Evolutionary conservation across 1,284 basidiomycete genomes (phyloP), one percentile per base, ranked within the genome.

Genomic region (Pterulicium gracile): DNA sequence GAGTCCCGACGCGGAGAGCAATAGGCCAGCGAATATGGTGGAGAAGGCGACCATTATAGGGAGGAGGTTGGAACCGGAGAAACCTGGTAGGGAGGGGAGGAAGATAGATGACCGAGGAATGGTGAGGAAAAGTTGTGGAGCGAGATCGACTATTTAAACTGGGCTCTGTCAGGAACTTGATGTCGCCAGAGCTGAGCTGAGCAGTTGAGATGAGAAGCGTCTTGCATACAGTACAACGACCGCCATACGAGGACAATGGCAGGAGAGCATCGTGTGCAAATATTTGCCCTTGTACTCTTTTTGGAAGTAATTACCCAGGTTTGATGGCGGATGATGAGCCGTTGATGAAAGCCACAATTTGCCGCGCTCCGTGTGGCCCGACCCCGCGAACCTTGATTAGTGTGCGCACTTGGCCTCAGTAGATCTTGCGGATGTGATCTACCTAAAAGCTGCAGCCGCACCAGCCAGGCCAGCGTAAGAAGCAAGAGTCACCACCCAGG

Each of bases 1-100:
- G 40, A 55, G 49, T 24, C 58, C 55, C 45, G 55, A 54, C 34
- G 64, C 55, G 45, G 57, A 52, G 50, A 70, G 55, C 39, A 65
- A 54, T 39, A 69, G 53, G 49, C 61, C 55, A 42, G 56, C 57
- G 49, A 68, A 52, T 47, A 68, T 52, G 54, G 56, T 57, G 57
- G 54, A 52, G 48, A 69, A 54, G 53, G 56, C 56, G 53, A 70
- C 53, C 70, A 74, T 72, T 49, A 24, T 48, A 46, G 46, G 49
- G 34, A 44, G 49, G 24, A 40, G 55, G 34, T 43, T 51, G 51
- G 47, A 48, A 43, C n/a, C 4, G 5, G 5, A 39, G 4, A 15
- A 18, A 39, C 5, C 36, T 17, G 27, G n/a, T 32, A n/a, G 27
- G 27, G 15, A 15, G 36, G 15, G 4, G n/a, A 4, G 36, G 19